These are phyloP conservation scores for Blastosporella zonata DNA, from an alignment of 1,284 basidiomycete genomes.

Conservation along the genomic window DNA sequence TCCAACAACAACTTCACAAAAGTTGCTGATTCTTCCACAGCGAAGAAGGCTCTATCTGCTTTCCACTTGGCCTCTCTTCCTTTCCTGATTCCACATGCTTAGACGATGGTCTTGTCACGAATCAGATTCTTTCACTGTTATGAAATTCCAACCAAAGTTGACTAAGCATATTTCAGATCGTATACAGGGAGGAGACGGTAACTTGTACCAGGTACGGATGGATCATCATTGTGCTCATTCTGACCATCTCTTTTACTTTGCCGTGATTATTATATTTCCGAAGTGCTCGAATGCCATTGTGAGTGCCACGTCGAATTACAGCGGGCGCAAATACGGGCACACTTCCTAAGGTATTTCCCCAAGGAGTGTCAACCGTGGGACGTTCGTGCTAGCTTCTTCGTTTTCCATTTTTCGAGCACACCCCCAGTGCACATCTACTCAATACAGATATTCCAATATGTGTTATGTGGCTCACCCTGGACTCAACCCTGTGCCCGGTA, in stretches of 20 bases:
- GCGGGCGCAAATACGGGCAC: too few species aligned
- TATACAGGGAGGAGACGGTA: constrained; percentile 66
- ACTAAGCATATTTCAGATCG: constrained; percentile 30
- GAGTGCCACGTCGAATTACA: constrained; percentile 6
- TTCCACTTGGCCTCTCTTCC: constrained; percentile 56
- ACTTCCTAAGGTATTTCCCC: too few species aligned
- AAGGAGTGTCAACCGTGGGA: too few species aligned
- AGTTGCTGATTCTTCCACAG: constrained; percentile 51
- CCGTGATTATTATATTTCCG: constrained; percentile 40
- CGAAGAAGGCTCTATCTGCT: constrained; percentile 55
- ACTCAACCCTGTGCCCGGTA: background rate
- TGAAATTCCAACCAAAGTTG: background rate
- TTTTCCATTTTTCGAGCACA: too few species aligned
- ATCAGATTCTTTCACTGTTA: constrained; percentile 35
- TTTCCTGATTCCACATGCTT: constrained; percentile 53
- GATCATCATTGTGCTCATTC: background rate
- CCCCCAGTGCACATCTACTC: too few species aligned
- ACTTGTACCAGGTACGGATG: constrained; percentile 50
- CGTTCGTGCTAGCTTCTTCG: too few species aligned
- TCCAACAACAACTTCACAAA: constrained; percentile 59
- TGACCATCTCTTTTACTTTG: constrained; percentile 43
- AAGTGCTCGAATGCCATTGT: constrained; percentile 34
- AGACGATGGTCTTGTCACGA: constrained; percentile 50
- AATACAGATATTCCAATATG: too few species aligned
- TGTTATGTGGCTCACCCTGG: background rate